Evolutionary conservation across 2,329 filamentous ascomycete genomes (phyloP).

Genomic region (Aspergillus udagawae): DNA sequence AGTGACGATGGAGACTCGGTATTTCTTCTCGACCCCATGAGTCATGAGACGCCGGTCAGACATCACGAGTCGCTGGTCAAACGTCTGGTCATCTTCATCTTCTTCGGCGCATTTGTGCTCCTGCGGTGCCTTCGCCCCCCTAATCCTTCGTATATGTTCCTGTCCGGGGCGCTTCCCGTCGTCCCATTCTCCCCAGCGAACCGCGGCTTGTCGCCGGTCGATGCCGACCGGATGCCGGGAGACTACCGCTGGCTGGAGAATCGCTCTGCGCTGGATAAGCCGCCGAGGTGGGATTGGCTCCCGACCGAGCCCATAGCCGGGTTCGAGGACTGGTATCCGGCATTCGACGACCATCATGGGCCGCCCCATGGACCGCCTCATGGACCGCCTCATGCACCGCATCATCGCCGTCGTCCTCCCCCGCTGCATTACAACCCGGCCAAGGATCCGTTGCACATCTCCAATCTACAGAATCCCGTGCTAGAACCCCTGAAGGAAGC

Average conservation of each 20-base stretch:
- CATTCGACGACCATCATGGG: conserved; percentile 2
- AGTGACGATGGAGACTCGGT: conserved; percentile 21
- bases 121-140: conserved; percentile 26
- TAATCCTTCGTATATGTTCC: conserved; percentile 23
- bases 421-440: conserved; percentile 31
- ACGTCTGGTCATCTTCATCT: conserved; percentile 18
- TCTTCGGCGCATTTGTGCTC: conserved; percentile 18
- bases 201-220: conserved; percentile 17
- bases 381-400: neutral
- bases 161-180: conserved; percentile 22
- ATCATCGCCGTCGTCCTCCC: neutral
- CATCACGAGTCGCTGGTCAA: conserved; percentile 8
- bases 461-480: conserved; percentile 32
- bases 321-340: conserved; percentile 26
- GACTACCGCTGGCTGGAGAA: conserved; percentile 20
- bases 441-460: conserved; percentile 40
- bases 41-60: conserved; percentile 3
- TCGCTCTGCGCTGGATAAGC: conserved; percentile 13
- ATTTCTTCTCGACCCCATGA: conserved; percentile 11
- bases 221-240: conserved; percentile 14
- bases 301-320: conserved; percentile 18
- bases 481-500: conserved; percentile 23
- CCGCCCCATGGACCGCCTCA: neutral
- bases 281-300: conserved; percentile 24
- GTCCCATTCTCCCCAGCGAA: conserved; percentile 18